These are phyloP conservation scores for Salix udensis DNA, from an alignment of 345 rosid genomes.

Conservation along the genomic window DNA sequence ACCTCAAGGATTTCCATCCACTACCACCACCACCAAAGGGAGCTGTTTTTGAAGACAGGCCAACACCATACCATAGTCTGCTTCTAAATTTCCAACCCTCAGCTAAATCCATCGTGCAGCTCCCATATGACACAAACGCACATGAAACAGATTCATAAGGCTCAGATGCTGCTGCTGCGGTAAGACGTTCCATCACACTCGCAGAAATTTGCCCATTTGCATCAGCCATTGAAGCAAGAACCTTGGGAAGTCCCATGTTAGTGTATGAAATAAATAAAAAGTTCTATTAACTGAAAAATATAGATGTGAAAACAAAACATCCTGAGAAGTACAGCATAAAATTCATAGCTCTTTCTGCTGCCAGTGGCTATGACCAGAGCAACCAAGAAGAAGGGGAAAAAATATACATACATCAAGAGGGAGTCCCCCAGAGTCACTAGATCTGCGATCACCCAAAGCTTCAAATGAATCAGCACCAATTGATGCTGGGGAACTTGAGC, in stretches of 20 bases:
- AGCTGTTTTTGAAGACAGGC: constrained; percentile 58
- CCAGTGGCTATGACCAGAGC: neutral
- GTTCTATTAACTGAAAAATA: neutral
- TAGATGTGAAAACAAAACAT: constrained; percentile 15
- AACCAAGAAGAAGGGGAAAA: neutral
- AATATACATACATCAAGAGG: constrained; percentile 76
- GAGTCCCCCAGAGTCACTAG: constrained; percentile 64
- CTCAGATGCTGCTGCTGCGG: constrained; percentile 96
- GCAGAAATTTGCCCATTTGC: constrained; percentile 90
- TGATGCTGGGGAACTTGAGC: constrained; percentile 38
- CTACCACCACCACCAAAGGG: constrained; percentile 89
- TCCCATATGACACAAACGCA: constrained; percentile 98
- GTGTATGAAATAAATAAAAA: constrained; percentile 10
- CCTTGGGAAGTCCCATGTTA: constrained; percentile 42
- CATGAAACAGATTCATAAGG: constrained; percentile 96
- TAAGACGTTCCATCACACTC: constrained; percentile 85
- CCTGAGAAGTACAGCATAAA: neutral
- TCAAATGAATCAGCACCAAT: constrained; percentile 53
- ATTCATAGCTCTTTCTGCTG: neutral
- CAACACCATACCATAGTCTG: constrained; percentile 95
- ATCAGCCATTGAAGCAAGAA: constrained; percentile 99
- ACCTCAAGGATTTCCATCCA: constrained; percentile 87
- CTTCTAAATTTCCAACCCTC: constrained; percentile 99
- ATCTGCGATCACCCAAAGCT: constrained; percentile 52
- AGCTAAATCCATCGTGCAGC: constrained; percentile 86